phyloP scores from a whole-genome alignment of 441 rosid genomes.

The Pelargonium citronellum region DNA sequence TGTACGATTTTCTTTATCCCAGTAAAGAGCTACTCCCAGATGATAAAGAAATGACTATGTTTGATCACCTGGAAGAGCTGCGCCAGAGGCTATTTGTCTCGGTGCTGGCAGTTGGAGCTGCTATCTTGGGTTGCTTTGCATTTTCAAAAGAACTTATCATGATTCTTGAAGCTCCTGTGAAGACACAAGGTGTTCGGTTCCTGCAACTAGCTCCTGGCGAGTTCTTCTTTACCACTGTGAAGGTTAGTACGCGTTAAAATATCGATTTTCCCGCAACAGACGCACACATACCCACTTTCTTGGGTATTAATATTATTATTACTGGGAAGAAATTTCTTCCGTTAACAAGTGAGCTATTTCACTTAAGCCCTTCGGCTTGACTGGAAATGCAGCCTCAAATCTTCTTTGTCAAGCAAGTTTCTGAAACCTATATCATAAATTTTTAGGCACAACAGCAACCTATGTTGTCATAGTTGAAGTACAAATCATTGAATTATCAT shows the following conservation, averaged over 20 bases:
- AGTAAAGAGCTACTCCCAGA: conserved; percentile 85
- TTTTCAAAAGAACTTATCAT: conserved; percentile 78
- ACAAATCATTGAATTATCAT: no score
- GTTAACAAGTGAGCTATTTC: no score
- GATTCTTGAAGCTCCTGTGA: conserved; percentile 95
- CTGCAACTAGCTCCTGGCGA: conserved; percentile 95
- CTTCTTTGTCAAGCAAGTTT: not conserved
- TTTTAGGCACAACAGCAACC: no score
- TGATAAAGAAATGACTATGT: conserved; percentile 90
- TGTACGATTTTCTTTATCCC: conserved; percentile 80
- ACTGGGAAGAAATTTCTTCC: not conserved
- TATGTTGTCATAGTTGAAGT: no score
- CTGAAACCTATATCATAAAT: not conserved
- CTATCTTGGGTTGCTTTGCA: conserved; percentile 84
- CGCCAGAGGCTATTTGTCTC: conserved; percentile 78
- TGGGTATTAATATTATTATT: not conserved
- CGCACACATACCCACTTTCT: not conserved
- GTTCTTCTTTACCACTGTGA: conserved; percentile 92
- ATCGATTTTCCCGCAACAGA: not conserved
- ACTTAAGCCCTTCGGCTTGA: not conserved
- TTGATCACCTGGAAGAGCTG: conserved; percentile 93
- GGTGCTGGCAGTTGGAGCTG: conserved; percentile 85
- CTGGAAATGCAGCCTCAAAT: not conserved
- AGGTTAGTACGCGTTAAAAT: conserved; percentile 38
- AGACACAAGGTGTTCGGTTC: conserved; percentile 79